phyloP scores from a whole-genome alignment of 108 stramenopile genomes.

The Fragilariopsis cylindrus region DNA sequence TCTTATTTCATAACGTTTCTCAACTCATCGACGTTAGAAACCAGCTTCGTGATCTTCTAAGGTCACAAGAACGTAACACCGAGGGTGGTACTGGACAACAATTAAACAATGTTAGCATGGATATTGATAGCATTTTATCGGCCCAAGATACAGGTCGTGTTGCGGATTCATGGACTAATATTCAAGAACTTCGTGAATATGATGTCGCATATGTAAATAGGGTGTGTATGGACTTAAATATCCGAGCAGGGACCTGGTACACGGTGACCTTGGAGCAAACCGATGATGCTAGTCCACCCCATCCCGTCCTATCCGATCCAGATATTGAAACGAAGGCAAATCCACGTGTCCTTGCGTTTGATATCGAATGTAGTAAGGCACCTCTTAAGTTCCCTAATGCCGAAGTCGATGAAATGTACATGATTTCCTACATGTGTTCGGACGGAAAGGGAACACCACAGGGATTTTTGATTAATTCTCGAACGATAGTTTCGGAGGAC shows the following conservation, averaged over 20 bases:
- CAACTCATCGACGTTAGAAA: slow-evolving; percentile 75
- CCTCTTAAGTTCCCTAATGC: slow-evolving; percentile 99
- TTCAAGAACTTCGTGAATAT: slow-evolving; percentile 94
- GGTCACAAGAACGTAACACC: slow-evolving; percentile 39
- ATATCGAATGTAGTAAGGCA: slow-evolving; percentile 99
- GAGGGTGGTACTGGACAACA: not conserved
- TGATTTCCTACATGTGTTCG: slow-evolving; percentile 99
- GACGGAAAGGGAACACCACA: slow-evolving; percentile 48
- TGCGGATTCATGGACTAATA: slow-evolving; percentile 31
- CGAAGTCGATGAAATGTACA: slow-evolving; percentile 94
- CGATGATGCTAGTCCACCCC: slow-evolving; percentile 36
- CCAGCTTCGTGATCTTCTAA: slow-evolving; percentile 48
- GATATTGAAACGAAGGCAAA: slow-evolving; percentile 92
- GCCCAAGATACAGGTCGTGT: slow-evolving; percentile 20
- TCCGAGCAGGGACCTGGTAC: slow-evolving; percentile 97
- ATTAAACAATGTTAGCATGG: slow-evolving; percentile 23
- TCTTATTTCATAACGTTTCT: slow-evolving; percentile 77
- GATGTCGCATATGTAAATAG: slow-evolving; percentile 96
- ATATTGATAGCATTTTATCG: slow-evolving; percentile 60
- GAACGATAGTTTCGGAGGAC: slow-evolving; percentile 91
- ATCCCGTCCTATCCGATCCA: slow-evolving; percentile 58
- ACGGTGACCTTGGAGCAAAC: slow-evolving; percentile 72
- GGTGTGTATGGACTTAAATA: slow-evolving; percentile 86
- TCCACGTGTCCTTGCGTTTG: slow-evolving; percentile 94
- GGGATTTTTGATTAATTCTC: slow-evolving; percentile 90